A percentile compares a stretch with the other conserved stretches of the same genome.
Conservation (phyloP, 2,329 filamentous ascomycete species). For the Fusarium pseudoanthophilum region DNA sequence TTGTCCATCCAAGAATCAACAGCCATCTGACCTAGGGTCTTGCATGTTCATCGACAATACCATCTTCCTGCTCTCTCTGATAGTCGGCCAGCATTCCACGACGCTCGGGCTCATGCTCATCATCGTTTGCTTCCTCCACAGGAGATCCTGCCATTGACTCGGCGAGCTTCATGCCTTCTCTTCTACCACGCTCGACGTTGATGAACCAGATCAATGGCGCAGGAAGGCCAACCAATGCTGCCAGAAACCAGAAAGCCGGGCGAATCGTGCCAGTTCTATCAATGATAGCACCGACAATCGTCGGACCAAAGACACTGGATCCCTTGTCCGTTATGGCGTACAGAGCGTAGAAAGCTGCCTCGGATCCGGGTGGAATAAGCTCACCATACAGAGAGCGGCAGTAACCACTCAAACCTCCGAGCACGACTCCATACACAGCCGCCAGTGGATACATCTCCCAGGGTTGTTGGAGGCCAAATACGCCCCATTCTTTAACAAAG, state of each 20-base stretch:
- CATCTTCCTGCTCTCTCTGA: conserved; percentile 38
- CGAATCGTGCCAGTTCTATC: conserved; percentile 84
- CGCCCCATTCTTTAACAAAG: conserved; percentile 77
- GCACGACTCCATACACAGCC: conserved; percentile 89
- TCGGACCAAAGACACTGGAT: conserved; percentile 90
- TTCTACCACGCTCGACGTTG: conserved; percentile 81
- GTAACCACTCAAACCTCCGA: conserved; percentile 92
- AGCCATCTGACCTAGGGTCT: neutral
- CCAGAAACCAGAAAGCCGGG: conserved; percentile 92
- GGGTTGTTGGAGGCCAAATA: conserved; percentile 87
- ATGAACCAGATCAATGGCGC: conserved; percentile 87
- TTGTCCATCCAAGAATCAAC: neutral
- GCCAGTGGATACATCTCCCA: conserved; percentile 98
- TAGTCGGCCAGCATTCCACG: conserved; percentile 46
- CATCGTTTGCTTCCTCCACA: conserved; percentile 36
- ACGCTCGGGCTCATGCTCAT: conserved; percentile 37
- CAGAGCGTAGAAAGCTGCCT: conserved; percentile 94
- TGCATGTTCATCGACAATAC: conserved; percentile 15
- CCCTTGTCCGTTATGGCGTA: conserved; percentile 99
- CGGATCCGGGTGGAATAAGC: conserved; percentile 91
- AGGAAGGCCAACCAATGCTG: conserved; percentile 83
- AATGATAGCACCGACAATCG: conserved; percentile 92
- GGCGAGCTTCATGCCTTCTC: conserved; percentile 73
- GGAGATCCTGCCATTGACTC: conserved; percentile 67
- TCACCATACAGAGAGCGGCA: conserved; percentile 93